These are phyloP conservation scores for Bidens hawaiensis DNA, from an alignment of 140 eudicot species.

Conservation along the genomic window DNA sequence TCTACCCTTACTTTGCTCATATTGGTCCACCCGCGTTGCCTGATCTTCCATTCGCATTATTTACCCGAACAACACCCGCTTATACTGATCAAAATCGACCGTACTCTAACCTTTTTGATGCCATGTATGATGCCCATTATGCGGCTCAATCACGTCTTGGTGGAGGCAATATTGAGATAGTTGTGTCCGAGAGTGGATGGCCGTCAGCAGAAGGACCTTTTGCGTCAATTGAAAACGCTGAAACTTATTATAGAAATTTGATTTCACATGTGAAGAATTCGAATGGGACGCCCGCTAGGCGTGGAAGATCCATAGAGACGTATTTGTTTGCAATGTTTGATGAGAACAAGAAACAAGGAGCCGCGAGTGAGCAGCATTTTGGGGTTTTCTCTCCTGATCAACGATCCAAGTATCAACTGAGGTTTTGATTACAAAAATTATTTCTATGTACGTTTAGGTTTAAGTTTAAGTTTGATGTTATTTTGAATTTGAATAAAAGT, in stretches of 20 bases:
- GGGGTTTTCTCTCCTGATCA: slow-evolving; percentile 25
- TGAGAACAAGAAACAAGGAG: slow-evolving; percentile 10
- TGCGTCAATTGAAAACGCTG: slow-evolving; percentile 21
- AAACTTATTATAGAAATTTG: slow-evolving; percentile 22
- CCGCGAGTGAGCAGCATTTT: slow-evolving; percentile 14
- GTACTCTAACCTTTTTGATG: slow-evolving; percentile 32
- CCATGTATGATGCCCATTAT: slow-evolving; percentile 21
- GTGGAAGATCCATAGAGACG: slow-evolving; percentile 3
- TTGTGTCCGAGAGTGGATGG: slow-evolving; percentile 50
- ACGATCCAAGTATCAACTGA: slow-evolving; percentile 17
- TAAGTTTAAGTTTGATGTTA: too few relatives aligned
- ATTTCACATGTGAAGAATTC: slow-evolving; percentile 17
- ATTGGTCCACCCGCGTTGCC: background rate
- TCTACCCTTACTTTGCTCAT: slow-evolving; percentile 43
- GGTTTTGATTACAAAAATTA: slow-evolving; percentile 4
- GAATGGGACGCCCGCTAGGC: slow-evolving; percentile 25
- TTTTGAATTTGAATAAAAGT: background rate
- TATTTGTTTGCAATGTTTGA: slow-evolving; percentile 45
- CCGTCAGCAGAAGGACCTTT: slow-evolving; percentile 8
- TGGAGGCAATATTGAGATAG: slow-evolving; percentile 14
- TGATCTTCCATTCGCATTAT: slow-evolving; percentile 25
- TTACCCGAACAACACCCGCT: background rate
- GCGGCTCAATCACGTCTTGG: slow-evolving; percentile 21
- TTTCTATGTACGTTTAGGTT: too few relatives aligned
- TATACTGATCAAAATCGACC: background rate